Evolutionary conservation across 306 rosid species (phyloP).

Genomic region (Biancaea sappan): DNA sequence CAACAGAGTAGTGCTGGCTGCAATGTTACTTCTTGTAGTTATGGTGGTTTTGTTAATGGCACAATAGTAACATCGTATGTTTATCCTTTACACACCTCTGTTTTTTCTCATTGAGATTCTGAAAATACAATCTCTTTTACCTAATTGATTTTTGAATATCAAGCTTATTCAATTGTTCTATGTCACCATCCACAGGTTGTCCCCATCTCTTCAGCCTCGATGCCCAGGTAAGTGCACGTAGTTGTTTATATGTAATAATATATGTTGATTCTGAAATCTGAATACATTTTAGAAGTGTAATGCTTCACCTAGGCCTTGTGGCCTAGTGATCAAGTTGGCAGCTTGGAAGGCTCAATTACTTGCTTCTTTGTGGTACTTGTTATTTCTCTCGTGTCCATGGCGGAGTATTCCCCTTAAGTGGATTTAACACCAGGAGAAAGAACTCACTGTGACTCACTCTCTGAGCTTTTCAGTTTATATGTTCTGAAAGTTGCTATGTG

Average conservation of each 20-base stretch:
- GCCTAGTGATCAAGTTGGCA: neutral
- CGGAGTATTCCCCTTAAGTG: neutral
- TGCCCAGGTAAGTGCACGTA: constrained; percentile 75
- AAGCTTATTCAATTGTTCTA: constrained; percentile 27
- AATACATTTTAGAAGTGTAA: constrained; percentile 18
- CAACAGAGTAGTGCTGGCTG: constrained; percentile 88
- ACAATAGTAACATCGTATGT: constrained; percentile 76
- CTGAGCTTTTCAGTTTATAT: neutral
- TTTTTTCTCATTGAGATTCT: constrained; percentile 13
- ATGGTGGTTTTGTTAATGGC: constrained; percentile 82
- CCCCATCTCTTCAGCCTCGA: constrained; percentile 84
- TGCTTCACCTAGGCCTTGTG: neutral
- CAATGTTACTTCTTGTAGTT: constrained; percentile 84
- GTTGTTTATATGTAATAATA: neutral
- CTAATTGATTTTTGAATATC: neutral
- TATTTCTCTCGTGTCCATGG: neutral
- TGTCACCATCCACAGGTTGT: constrained; percentile 59
- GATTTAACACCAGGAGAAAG: neutral
- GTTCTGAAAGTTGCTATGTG: neutral
- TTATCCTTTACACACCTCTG: neutral
- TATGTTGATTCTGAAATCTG: neutral
- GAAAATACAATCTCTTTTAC: constrained; percentile 4
- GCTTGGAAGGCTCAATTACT: neutral
- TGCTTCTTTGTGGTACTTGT: neutral
- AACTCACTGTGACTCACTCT: neutral